Base-by-base conservation (phyloP, 108 stramenopile genomes). In the Mediolabrus comicus region DNA sequence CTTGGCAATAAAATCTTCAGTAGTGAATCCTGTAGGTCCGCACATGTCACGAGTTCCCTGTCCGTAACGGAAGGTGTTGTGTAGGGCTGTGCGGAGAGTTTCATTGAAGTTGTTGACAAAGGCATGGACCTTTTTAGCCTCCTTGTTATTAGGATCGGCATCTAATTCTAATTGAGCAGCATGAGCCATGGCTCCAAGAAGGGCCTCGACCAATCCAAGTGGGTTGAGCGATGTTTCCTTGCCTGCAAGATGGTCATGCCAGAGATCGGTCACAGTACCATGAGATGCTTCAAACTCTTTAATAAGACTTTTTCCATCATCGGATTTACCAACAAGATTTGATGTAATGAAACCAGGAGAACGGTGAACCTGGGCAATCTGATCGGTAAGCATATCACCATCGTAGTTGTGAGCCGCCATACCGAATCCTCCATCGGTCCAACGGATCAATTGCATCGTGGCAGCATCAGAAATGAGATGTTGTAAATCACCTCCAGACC, bases 321-420 rank as follows among this genome's bases (percentile, higher is more conserved):
- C 95, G 41, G 79, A 75, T 73, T 85, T 84, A 41, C 97, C 97
- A 32, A 98, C 93, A 52, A 98, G 75, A 80, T 98, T 98, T 28
- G 92, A 93, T 2, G 97, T 98, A 68, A 97, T 98, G 84, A 98
- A 98, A 16, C 97, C 97, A 36, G 97, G 97, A 19, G 95, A 96
- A 60, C 97, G 96, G 72, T 98, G 97, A 12, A 98, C 93, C 82
- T 98, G 97, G 3, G 97, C 97, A 81, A 98, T 91, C 79, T 98
- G 95, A 86, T 97, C 97, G 19, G 97, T 98, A 22, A 98, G 82
- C 89, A 90, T 87, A 29, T 79, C 75, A 25, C 97, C 97, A 76
- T 98, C 97, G 80, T 98, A 98, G 89, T 98, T 98, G 85, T 98
- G 97, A 28, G 97, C 94, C 8, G 96, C 92, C 96, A 96, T 96